These are phyloP conservation scores for Cercophora scortea DNA, from an alignment of 495 filamentous ascomycete species.

Conservation along the genomic window DNA sequence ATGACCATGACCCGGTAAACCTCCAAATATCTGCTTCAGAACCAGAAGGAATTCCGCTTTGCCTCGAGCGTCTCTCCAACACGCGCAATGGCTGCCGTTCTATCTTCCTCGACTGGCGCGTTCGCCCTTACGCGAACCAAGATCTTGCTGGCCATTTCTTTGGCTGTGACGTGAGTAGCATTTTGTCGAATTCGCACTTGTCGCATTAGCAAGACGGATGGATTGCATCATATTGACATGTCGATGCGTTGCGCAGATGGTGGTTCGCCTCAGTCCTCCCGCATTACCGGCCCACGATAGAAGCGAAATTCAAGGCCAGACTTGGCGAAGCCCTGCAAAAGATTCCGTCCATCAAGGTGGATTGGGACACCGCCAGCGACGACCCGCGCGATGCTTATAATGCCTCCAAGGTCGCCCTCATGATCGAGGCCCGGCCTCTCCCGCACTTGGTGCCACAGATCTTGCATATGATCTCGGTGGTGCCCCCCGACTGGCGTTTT, in stretches of 20 bases:
- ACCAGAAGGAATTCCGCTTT: no score
- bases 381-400: constrained; percentile 36
- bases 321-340: constrained; percentile 29
- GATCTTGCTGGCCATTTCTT: constrained; percentile 17
- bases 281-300: constrained; percentile 29
- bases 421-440: constrained; percentile 41
- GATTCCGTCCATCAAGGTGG: constrained; percentile 32
- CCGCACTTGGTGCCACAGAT: constrained; percentile 37
- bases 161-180: constrained; percentile 22
- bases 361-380: constrained; percentile 25
- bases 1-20: no score
- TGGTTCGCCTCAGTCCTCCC: constrained; percentile 31
- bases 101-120: not conserved
- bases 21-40: no score
- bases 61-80: not conserved
- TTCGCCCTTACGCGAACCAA: constrained; percentile 18
- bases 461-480: constrained; percentile 42
- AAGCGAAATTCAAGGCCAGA: constrained; percentile 22
- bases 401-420: constrained; percentile 37
- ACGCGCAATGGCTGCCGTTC: not conserved
- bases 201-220: not conserved
- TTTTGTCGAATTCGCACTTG: not conserved
- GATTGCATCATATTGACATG: not conserved
- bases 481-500: constrained; percentile 45
- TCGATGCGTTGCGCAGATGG: constrained; percentile 23